Percentiles rank a stretch among this genome's conserved stretches.
These are phyloP conservation scores for Lentinula sp. DNA, from an alignment of 768 basidiomycete genomes.

Conservation along the genomic window DNA sequence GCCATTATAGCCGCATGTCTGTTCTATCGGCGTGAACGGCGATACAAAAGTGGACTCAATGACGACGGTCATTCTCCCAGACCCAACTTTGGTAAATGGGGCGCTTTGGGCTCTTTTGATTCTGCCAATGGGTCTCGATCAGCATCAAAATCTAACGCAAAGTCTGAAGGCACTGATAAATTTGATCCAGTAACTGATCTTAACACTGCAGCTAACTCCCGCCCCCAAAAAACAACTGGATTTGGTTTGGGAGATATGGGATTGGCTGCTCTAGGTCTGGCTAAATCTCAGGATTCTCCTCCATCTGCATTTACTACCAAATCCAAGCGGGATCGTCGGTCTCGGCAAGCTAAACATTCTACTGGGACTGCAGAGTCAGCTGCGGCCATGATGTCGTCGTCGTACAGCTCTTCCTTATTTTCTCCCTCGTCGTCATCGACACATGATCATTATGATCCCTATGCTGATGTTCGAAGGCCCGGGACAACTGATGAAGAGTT, in stretches of 20 bases:
- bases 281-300: background rate
- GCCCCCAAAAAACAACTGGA: background rate
- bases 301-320: background rate
- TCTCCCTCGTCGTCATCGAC: background rate
- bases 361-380: background rate
- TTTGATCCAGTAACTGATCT: background rate
- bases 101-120: constrained; percentile 5
- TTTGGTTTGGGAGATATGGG: constrained; percentile 4
- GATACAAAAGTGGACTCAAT: background rate
- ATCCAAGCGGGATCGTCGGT: background rate
- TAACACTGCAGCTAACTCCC: constrained; percentile 1
- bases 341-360: background rate
- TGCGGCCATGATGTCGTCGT: background rate
- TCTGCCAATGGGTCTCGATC: background rate
- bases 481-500: background rate
- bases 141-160: background rate
- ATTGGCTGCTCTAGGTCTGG: constrained; percentile 2
- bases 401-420: background rate
- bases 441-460: background rate
- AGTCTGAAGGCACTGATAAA: background rate
- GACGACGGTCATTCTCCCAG: background rate
- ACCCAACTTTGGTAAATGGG: constrained; percentile 4
- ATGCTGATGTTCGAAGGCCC: background rate
- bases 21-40: background rate
- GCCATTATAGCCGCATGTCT: background rate